phyloP scores from a whole-genome alignment of 2,329 filamentous ascomycete genomes.

The Fusarium sublunatum region DNA sequence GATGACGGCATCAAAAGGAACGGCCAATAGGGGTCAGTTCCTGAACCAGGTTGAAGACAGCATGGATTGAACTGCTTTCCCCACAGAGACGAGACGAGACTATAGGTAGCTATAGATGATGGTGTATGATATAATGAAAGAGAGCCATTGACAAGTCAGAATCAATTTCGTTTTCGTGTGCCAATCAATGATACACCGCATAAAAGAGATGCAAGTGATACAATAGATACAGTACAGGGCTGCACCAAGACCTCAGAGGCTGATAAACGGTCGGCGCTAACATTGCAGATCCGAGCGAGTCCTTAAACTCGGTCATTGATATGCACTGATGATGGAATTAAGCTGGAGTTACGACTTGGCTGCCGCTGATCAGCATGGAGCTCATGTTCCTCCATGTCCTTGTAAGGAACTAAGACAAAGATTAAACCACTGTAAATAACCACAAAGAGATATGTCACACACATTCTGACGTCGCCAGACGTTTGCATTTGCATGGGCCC shows the following conservation, averaged over 20 bases:
- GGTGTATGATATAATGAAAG: constrained; percentile 40
- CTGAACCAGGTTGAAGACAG: constrained; percentile 3
- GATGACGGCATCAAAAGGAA: constrained; percentile 21
- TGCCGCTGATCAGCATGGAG: constrained; percentile 20
- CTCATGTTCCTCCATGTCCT: constrained; percentile 9
- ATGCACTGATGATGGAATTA: constrained; percentile 37
- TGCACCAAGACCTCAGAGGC: background rate
- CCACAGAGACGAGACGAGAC: constrained; percentile 1
- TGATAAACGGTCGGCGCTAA: constrained; percentile 19
- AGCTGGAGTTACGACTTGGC: constrained; percentile 15
- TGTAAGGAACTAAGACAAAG: constrained; percentile 6
- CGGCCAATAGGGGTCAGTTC: constrained; percentile 14
- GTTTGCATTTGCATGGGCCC: constrained; percentile 11
- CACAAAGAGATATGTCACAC: background rate
- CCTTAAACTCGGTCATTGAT: constrained; percentile 15
- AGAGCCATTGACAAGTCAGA: constrained; percentile 11
- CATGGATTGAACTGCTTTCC: constrained; percentile 5
- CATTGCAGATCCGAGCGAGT: constrained; percentile 17
- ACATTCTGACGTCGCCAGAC: constrained; percentile 25
- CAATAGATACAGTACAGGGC: no score
- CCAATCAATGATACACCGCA: background rate
- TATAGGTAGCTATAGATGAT: constrained; percentile 29
- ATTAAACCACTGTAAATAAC: background rate
- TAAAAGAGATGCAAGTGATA: constrained; percentile 3
- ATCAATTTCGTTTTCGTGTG: background rate